Evolutionary conservation across 23 red algal species (phyloP), one percentile per base, ranked within the genome.

Genomic region (Gracilaria caudata): DNA sequence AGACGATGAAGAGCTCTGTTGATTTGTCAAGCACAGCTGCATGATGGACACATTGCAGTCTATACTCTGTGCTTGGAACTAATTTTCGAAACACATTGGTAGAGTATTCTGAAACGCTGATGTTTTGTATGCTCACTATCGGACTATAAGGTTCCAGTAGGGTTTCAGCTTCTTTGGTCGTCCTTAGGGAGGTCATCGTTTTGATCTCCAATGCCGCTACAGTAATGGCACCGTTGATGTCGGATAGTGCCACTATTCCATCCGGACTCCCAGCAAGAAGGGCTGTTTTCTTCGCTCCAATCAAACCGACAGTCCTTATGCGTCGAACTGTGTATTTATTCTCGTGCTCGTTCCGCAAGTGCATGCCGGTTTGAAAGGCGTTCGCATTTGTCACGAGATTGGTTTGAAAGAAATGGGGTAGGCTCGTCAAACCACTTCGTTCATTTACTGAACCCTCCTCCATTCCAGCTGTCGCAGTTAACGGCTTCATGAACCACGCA

Each of bases 181-280:
- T 80, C 19, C 26, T 57, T 32, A 54, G 26, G 8, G 76, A 44
- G 55, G 38, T 80, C 76, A 80, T 80, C 35, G 35, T 80, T 80
- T 53, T 55, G 24, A 53, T 80, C 49, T 55, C 38, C 0, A 80
- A 0, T 29, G 76, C 40, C 17, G 76, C 76, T 7, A 80, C 76
- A 80, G 47, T 55, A 80, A 58, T 24, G 41, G n/a, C 0, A 1
- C 0, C 76, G 11, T 58, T 19, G 10, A 6, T 19, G 24, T 58
- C 57, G 7, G 76, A 80, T 23, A 54, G 25, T 19, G 46, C 76
- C 4, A 51, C 41, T 19, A 80, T 17, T 24, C 46, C 46, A 11
- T 55, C 76, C 30, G 45, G 76, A 33, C 46, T 59, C 0, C 41
- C 49, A 26, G 76, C 41, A 17, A 58, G 3, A 5, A 80, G 34